phyloP scores from a whole-genome alignment of 1,284 basidiomycete species.

The Fomitopsis schrenkii region DNA sequence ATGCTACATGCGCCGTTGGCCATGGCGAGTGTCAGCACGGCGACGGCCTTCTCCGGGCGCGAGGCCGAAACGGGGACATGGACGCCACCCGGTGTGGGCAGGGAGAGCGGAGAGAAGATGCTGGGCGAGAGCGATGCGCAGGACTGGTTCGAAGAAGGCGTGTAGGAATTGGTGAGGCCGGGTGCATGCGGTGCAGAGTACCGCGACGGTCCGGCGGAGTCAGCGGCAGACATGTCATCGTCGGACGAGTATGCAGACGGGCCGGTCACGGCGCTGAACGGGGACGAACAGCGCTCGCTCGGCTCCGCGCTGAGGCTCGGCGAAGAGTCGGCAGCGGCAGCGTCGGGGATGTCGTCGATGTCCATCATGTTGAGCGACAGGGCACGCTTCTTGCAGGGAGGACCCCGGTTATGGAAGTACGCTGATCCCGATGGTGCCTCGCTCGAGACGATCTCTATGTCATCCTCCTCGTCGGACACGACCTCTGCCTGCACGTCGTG shows the following conservation, averaged over 20 bases:
- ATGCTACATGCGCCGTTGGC: slow-evolving; percentile 68
- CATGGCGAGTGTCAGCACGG: slow-evolving; percentile 57
- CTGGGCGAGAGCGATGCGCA: slow-evolving; percentile 24
- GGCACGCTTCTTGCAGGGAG: slow-evolving; percentile 35
- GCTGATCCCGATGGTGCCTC: slow-evolving; percentile 22
- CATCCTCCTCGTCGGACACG: slow-evolving; percentile 41
- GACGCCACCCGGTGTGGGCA: slow-evolving; percentile 3
- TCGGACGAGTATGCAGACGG: slow-evolving; percentile 28
- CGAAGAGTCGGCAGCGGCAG: slow-evolving; percentile 5
- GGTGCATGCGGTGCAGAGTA: slow-evolving; percentile 15
- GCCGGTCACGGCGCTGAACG: slow-evolving; percentile 20
- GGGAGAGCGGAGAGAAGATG: slow-evolving; percentile 11
- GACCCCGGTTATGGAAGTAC: slow-evolving; percentile 14
- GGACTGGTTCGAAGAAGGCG: slow-evolving; percentile 31
- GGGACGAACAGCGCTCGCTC: slow-evolving; percentile 29
- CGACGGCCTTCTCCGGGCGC: slow-evolving; percentile 56
- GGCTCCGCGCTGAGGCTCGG: slow-evolving; percentile 10
- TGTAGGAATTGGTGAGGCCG: slow-evolving; percentile 25
- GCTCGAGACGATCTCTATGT: slow-evolving; percentile 50
- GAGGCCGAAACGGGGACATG: slow-evolving; percentile 22
- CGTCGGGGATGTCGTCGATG: slow-evolving; percentile 26
- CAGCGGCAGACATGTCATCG: slow-evolving; percentile 17
- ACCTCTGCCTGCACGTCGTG: slow-evolving; percentile 9
- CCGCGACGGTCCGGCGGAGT: slow-evolving; percentile 12
- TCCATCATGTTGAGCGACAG: slow-evolving; percentile 40